Evolutionary conservation across 768 basidiomycete genomes (phyloP), one percentile per base, ranked within the genome.

Genomic region (Tulasnella sp.): DNA sequence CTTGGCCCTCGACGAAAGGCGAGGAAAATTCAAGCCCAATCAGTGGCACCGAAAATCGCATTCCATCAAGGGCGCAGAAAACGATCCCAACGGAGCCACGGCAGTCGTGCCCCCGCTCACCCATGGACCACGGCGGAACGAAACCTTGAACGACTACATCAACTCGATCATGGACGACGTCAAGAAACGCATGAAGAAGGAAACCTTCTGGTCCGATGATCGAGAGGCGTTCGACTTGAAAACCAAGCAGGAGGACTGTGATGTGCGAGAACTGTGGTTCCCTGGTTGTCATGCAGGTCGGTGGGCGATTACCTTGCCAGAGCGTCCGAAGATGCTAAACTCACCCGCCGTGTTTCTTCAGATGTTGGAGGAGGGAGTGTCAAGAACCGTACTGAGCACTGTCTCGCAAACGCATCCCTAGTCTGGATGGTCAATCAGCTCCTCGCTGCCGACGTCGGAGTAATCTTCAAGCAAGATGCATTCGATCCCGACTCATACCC

Each of bases 21-120:
- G 93, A 46, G 87, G 88, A 27, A 90, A 88, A 83, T 94, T 91
- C 83, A 84, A 86, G 36, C 91, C 93, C 2, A 92, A 91, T 81
- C 82, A 87, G 21, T 94, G 90, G 82, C 92, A 92, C 82, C 86
- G 88, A 19, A 81, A 86, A 31, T 74, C 85, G 3, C 87, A 87
- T 0, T 82, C 82, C 80, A 39, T 48, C 3, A 56, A 81, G 24
- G 81, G 81, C 8, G 84, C 85, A 9, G 78, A 71, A 24, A 8
- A 81, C 31, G 84, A 86, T 42, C 84, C 86, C 14, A 76, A 82
- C 38, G 39, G 71, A 21, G 82, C 52, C 18, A 80, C 79, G 2
- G 46, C 74, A 12, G 44, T 76, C 58, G n/a, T 36, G 14, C 38
- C 73, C 21, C 73, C 73, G 19, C 5, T 19, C 38, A 14, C 36